Evolutionary conservation across 305 asterid genomes (phyloP), one percentile per base, ranked within the genome.

Genomic region (Plantago rigida): DNA sequence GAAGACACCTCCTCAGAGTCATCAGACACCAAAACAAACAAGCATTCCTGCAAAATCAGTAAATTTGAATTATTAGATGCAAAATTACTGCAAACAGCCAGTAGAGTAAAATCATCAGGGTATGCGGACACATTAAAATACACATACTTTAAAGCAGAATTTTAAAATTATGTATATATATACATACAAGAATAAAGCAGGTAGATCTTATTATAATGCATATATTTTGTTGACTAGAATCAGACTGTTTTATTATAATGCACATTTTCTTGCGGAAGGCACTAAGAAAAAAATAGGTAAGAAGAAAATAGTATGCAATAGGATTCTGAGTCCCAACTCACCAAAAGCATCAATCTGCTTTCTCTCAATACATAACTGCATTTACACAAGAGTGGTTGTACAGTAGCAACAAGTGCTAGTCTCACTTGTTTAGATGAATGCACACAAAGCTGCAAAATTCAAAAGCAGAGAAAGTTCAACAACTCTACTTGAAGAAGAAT

Each of bases 331-430:
- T 69, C 55, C 44, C 44, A 73, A 62, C 95, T 86, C 75, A 92
- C 99, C 97, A 92, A 79, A 78, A 92, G 87, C 84, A 85, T 77
- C 71, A 78, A 69, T 78, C 94, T 84, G 89, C 89, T 89, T 64
- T 81, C 87, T 80, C 71, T 81, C 80, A 92, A 73, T 9, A 93
- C 69, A 76, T 55, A 67, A 70, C 75, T 76, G 81, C 94, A 86
- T 66, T 79, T 84, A 67, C 78, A 59, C 59, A 92, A 67, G 42
- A 92, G 86, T 31, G 77, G 84, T 79, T 73, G 66, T 56, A 83
- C 66, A 67, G 97, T 78, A 60, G 81, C 81, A 74, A 92, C 73
- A 69, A 79, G 68, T 55, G 95, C 97, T 54, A 15, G 74, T 63
- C 89, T 82, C 67, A 84, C 99, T 60, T 77, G 89, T 73, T 76